Base-by-base conservation (phyloP, 768 basidiomycete genomes). In the Nidula microcarpa region DNA sequence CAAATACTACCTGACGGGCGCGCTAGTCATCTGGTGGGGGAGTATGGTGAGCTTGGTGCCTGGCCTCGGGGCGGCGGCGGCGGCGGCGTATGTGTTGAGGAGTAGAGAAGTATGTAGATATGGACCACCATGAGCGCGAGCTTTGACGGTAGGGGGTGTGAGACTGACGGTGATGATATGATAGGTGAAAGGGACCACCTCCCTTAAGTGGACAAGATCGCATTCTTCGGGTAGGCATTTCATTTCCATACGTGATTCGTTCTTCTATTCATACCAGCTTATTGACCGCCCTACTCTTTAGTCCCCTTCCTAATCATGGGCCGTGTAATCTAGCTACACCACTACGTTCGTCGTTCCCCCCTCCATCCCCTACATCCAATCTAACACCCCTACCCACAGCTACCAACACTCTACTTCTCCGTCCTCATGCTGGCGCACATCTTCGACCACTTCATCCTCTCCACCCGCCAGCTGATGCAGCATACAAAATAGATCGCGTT, bases 281-380 rank as follows among this genome's bases (percentile, higher is more conserved):
- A 33, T 35, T 57, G 33, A 51, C n/a, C n/a, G 33, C 3, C 34
- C 34, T 35, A 43, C 11, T 49, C 16, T 58, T 8, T 60, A 97
- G 95, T 88, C 18, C 96, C 96, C 1, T 99, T 98, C 86, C 73
- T 98, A 59, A 86, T 98, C 73, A 99, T 99, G n/a, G n/a, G n/a
- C n/a, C n/a, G n/a, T n/a, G n/a, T n/a, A n/a, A n/a, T n/a, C n/a
- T n/a, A n/a, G n/a, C n/a, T n/a, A n/a, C n/a, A n/a, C n/a, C n/a
- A n/a, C n/a, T n/a, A n/a, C n/a, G n/a, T n/a, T n/a, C n/a, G n/a
- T n/a, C n/a, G n/a, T n/a, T n/a, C n/a, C n/a, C n/a, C n/a, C n/a
- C n/a, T n/a, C n/a, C n/a, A n/a, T n/a, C n/a, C n/a, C n/a, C n/a
- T n/a, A n/a, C n/a, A n/a, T n/a, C n/a, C n/a, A n/a, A n/a, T n/a